A percentile compares a stretch with the other conserved stretches of the same genome.
Conservation (phyloP, 202 grass and related monocot species). For the Eragrostis tef region DNA sequence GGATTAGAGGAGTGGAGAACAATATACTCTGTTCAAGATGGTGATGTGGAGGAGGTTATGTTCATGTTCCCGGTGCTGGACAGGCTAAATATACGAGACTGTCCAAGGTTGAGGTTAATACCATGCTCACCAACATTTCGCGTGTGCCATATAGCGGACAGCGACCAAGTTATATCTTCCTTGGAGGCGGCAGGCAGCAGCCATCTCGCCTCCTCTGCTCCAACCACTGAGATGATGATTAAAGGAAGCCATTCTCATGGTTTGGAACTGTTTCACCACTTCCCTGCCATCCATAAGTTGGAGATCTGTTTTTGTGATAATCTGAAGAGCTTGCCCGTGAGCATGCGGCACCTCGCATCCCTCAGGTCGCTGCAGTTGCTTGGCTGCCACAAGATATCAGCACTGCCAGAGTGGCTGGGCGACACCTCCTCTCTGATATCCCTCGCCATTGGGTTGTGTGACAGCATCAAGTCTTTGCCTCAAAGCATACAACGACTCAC, state of each 20-base stretch:
- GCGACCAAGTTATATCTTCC: not conserved
- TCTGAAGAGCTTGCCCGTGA: not conserved
- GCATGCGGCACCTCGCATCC: not conserved
- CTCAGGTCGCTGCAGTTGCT: not conserved
- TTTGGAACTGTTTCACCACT: not conserved
- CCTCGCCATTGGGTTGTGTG: not conserved
- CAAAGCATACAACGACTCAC: not conserved
- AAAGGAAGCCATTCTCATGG: not conserved
- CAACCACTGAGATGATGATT: not conserved
- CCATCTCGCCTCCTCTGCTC: not conserved
- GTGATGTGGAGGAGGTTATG: not conserved
- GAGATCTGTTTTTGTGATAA: not conserved
- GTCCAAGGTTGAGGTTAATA: not conserved
- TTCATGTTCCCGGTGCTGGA: not conserved
- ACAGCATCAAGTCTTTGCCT: not conserved
- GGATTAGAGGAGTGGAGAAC: not conserved
- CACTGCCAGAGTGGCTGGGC: not conserved
- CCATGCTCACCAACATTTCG: not conserved
- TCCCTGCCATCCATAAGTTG: not conserved
- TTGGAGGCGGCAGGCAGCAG: no score
- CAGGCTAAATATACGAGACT: not conserved
- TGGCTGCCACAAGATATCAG: not conserved
- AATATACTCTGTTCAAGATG: not conserved
- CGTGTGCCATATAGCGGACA: not conserved
- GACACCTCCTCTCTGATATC: not conserved